Evolutionary conservation across 1,284 basidiomycete genomes (phyloP).

Genomic region (Retiboletus fuscus): DNA sequence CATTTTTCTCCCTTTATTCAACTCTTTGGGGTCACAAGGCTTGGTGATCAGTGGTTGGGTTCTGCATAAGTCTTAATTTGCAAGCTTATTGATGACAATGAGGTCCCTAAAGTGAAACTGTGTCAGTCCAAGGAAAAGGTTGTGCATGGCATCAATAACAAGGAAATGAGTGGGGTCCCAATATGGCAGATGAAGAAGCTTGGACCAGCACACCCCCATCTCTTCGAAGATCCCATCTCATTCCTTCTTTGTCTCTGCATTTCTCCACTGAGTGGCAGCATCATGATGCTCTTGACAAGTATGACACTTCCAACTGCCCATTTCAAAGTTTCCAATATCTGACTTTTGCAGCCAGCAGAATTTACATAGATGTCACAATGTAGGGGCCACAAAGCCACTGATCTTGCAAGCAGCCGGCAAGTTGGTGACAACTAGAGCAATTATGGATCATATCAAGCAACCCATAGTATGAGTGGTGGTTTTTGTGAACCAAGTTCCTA

Average conservation of each 20-base stretch:
- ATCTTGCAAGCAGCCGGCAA: too few relatives aligned
- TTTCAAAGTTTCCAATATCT: conserved; percentile 47
- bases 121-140: conserved; percentile 1
- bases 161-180: conserved; percentile 10
- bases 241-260: conserved; percentile 13
- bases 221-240: conserved; percentile 17
- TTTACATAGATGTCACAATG: too few relatives aligned
- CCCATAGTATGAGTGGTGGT: too few relatives aligned
- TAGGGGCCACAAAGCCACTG: too few relatives aligned
- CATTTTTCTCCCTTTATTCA: background rate
- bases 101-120: conserved; percentile 13
- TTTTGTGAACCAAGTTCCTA: too few relatives aligned
- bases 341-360: conserved; percentile 43
- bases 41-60: background rate
- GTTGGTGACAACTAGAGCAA: too few relatives aligned
- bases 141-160: conserved; percentile 15
- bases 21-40: background rate
- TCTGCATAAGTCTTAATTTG: background rate
- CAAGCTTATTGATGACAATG: conserved; percentile 9
- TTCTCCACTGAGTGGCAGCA: conserved; percentile 32
- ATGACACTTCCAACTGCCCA: conserved; percentile 36
- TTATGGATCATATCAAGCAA: too few relatives aligned
- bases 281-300: conserved; percentile 34
- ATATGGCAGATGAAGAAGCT: conserved; percentile 14
- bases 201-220: conserved; percentile 5